Evolutionary conservation across 441 rosid species (phyloP).

Genomic region (Populus hybrid): DNA sequence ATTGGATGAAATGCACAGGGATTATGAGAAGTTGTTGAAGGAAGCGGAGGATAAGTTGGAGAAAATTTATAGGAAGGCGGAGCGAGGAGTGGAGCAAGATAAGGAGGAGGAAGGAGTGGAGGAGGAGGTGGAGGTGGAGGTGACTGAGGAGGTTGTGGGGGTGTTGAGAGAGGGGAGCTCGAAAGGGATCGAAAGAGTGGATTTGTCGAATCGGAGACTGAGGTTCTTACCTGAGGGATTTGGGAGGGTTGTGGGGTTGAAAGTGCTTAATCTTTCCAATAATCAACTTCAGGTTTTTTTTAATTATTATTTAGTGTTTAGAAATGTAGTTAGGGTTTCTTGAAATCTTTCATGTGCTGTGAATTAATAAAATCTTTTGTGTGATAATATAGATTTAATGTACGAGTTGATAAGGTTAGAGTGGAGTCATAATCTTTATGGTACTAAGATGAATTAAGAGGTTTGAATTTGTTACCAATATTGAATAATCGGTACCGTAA

Average conservation of each 20-base stretch:
- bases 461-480: neutral
- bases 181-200: conserved; percentile 50
- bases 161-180: conserved; percentile 51
- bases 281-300: conserved; percentile 70
- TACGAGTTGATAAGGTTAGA: neutral
- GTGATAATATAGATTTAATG: neutral
- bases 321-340: neutral
- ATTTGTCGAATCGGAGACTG: conserved; percentile 57
- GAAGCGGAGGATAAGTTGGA: conserved; percentile 74
- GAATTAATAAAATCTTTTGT: neutral
- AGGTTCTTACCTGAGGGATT: conserved; percentile 76
- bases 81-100: conserved; percentile 29
- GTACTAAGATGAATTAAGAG: neutral
- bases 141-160: conserved; percentile 65
- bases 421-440: neutral
- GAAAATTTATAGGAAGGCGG: conserved; percentile 62
- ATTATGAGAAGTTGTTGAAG: conserved; percentile 63
- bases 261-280: conserved; percentile 55
- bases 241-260: conserved; percentile 61
- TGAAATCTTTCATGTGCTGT: neutral
- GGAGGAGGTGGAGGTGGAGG: conserved; percentile 27
- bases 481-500: neutral
- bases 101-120: conserved; percentile 21
- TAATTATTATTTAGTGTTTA: neutral
- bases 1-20: conserved; percentile 72